Evolutionary conservation across 2,329 filamentous ascomycete species (phyloP), one percentile per base, ranked within the genome.

Genomic region (Fusarium hostae): DNA sequence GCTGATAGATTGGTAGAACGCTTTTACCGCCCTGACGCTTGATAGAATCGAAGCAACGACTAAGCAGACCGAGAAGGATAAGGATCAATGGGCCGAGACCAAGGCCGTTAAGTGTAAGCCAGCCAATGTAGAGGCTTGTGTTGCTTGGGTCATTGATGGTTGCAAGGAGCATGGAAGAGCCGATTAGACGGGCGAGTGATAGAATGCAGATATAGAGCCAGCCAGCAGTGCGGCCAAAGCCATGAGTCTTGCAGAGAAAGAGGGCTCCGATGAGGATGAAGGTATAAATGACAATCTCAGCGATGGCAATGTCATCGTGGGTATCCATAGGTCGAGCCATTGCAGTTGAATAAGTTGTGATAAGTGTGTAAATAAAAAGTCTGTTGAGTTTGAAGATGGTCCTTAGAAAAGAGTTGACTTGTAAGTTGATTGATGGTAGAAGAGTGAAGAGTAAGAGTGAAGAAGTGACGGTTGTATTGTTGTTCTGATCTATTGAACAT

Each of bases 151-250:
- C 85, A 18, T 89, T 77, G 48, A 89, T 68, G 43, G 78, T 79
- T 50, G 76, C 79, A 10, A 82, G 78, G 60, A 75, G 77, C 16
- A 90, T 62, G n/a, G 83, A 81, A 70, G 88, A 84, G 67, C 83
- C 79, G 52, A 90, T 82, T 59, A 92, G 87, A 81, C 91, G 88
- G 60, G 79, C 83, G 18, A 90, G 81, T 4, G 89, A 83, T 18
- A 89, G 83, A 30, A 91, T 84, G 18, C 91, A 81, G 73, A 91
- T 86, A 13, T 90, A 83, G 26, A 89, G 84, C 51, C 89, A 91
- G 7, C 89, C 89, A 20, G 86, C 86, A 12, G 90, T 85, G 83
- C 90, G 88, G 8, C 80, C 73, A 77, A 86, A 87, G 86, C 89
- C 80, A 59, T 82, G 79, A 18, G 73, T 77, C 63, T 73, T 87